Evolutionary conservation across 2,329 filamentous ascomycete species (phyloP).

Genomic region (Fusarium pseudonygamai): DNA sequence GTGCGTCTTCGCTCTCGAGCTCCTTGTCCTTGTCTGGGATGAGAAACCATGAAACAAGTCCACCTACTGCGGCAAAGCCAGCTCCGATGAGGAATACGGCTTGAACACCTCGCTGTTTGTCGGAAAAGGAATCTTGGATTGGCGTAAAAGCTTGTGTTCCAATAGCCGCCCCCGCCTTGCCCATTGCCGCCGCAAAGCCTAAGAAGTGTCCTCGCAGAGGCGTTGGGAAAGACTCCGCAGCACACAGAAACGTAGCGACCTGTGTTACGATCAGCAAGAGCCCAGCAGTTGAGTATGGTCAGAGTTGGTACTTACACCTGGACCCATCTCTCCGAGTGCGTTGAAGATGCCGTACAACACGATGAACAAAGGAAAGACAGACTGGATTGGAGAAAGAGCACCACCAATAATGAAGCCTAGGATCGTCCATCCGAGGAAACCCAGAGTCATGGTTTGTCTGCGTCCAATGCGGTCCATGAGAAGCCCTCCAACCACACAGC

Average conservation of each 20-base stretch:
- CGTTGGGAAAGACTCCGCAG: neutral
- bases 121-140: neutral
- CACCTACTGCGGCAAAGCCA: neutral
- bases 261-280: neutral
- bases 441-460: neutral
- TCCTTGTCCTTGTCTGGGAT: neutral
- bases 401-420: neutral
- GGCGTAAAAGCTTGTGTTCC: neutral
- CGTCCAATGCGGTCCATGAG: neutral
- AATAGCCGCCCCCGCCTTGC: neutral
- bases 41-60: neutral
- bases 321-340: neutral
- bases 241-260: neutral
- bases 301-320: neutral
- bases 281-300: no score
- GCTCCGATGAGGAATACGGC: neutral
- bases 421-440: neutral
- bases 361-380: neutral
- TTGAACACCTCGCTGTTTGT: neutral
- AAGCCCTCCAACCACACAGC: neutral
- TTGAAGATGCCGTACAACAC: slow-evolving; percentile 2
- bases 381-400: neutral
- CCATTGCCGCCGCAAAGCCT: neutral
- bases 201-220: neutral
- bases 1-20: neutral